phyloP scores from a whole-genome alignment of 352 stramenopile genomes.

The Phytophthora tentaculata region DNA sequence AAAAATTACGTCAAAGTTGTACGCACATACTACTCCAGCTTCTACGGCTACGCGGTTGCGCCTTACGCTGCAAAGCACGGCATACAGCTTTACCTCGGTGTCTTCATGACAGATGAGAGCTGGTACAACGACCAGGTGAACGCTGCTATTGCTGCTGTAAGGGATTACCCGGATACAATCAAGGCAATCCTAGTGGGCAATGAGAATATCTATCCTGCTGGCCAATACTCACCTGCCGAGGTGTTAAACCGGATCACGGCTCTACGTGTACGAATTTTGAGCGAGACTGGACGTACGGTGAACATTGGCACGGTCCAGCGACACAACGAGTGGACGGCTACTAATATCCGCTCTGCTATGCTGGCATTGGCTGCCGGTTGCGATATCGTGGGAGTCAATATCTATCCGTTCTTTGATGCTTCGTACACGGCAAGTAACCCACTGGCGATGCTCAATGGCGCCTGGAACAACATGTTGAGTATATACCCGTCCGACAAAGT shows the following conservation, averaged over 20 bases:
- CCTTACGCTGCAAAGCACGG: conserved; percentile 47
- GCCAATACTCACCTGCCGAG: conserved; percentile 46
- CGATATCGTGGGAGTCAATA: conserved; percentile 85
- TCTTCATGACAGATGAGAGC: conserved; percentile 77
- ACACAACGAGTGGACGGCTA: conserved; percentile 62
- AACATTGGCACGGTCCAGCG: conserved; percentile 79
- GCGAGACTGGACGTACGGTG: conserved; percentile 42
- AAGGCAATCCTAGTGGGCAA: conserved; percentile 73
- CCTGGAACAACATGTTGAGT: conserved; percentile 63
- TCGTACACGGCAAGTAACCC: conserved; percentile 57
- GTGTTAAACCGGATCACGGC: conserved; percentile 43
- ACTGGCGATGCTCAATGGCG: conserved; percentile 54
- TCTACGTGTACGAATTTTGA: conserved; percentile 39
- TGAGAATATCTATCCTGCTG: conserved; percentile 68
- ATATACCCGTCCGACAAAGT: conserved; percentile 61
- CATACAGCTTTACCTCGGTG: conserved; percentile 71
- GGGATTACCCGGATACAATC: conserved; percentile 61
- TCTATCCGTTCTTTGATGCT: conserved; percentile 79
- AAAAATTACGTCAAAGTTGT: conserved; percentile 61
- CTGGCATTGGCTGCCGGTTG: conserved; percentile 48
- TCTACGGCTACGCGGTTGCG: conserved; percentile 58
- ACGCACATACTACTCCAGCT: conserved; percentile 84
- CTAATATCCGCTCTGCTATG: conserved; percentile 41
- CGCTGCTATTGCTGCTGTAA: conserved; percentile 51
- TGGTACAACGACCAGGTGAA: conserved; percentile 65